A percentile compares a stretch with the other conserved stretches of the same genome.
phyloP scores from a whole-genome alignment of 805 yeast genomes.

The Candida nitratophila region DNA sequence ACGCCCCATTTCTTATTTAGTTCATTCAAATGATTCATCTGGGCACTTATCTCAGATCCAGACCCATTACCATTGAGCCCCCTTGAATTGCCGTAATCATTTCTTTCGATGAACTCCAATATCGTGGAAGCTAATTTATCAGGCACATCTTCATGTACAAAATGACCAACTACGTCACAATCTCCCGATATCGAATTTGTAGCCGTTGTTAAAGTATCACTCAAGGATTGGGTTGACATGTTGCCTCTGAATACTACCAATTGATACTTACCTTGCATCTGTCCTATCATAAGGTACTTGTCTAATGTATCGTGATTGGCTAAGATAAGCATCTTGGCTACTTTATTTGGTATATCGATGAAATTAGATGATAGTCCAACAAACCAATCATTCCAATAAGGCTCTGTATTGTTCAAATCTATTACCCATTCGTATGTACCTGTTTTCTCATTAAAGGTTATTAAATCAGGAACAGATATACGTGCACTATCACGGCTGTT shows the following conservation, averaged over 20 bases:
- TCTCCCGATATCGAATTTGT: slow-evolving; percentile 20
- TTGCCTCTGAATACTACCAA: slow-evolving; percentile 57
- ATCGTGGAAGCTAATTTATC: slow-evolving; percentile 52
- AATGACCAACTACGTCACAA: slow-evolving; percentile 70
- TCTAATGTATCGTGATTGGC: slow-evolving; percentile 91
- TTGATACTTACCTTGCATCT: slow-evolving; percentile 97
- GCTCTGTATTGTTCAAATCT: slow-evolving; percentile 51
- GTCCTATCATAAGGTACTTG: slow-evolving; percentile 82
- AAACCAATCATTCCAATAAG: slow-evolving; percentile 86
- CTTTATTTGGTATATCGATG: slow-evolving; percentile 25
- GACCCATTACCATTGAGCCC: slow-evolving; percentile 27
- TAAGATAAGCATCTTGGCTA: slow-evolving; percentile 66
- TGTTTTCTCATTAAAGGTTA: slow-evolving; percentile 22
- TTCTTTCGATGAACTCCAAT: slow-evolving; percentile 41
- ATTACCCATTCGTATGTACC: slow-evolving; percentile 47
- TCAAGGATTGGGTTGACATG: slow-evolving; percentile 11
- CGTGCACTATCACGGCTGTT: slow-evolving; percentile 55
- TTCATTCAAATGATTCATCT: slow-evolving; percentile 20
- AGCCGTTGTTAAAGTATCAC: slow-evolving; percentile 17
- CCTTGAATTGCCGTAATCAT: slow-evolving; percentile 19
- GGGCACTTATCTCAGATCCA: slow-evolving; percentile 28
- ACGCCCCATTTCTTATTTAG: slow-evolving; percentile 28
- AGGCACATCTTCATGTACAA: slow-evolving; percentile 90
- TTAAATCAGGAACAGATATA: slow-evolving; percentile 70
- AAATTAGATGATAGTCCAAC: slow-evolving; percentile 49